Conservation (phyloP, 257 asterid genomes). For the Nicotiana otophora region DNA sequence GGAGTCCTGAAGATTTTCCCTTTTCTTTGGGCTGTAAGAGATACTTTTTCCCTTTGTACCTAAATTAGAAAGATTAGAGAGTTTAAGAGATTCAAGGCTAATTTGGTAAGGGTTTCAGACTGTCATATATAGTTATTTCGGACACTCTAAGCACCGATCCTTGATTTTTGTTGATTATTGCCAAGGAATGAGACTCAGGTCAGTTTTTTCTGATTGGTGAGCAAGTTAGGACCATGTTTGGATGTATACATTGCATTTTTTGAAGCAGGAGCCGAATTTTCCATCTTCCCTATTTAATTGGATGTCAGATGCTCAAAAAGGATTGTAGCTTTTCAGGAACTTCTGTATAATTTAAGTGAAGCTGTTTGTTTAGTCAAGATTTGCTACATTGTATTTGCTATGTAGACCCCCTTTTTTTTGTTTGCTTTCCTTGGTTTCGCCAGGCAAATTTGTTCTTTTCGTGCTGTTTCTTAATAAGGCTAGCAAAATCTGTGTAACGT, state of each 20-base stretch:
- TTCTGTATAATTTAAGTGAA: not conserved
- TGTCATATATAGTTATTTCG: constrained; percentile 18
- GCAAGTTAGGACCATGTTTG: not conserved
- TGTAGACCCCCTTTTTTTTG: not conserved
- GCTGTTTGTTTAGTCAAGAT: not conserved
- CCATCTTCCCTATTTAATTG: not conserved
- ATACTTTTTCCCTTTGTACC: constrained; percentile 10
- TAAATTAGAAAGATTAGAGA: constrained; percentile 12
- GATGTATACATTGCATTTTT: not conserved
- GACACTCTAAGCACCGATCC: not conserved
- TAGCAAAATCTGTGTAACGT: too few species aligned
- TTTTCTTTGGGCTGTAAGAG: constrained; percentile 24
- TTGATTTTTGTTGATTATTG: constrained; percentile 11
- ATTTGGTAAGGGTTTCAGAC: not conserved
- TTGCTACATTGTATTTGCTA: not conserved
- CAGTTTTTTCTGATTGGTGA: constrained; percentile 1
- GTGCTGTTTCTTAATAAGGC: too few species aligned
- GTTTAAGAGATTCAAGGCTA: not conserved
- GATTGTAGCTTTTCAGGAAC: not conserved
- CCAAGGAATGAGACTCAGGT: constrained; percentile 8
- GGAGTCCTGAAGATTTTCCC: constrained; percentile 22
- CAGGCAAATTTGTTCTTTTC: not conserved
- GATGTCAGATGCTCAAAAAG: not conserved
- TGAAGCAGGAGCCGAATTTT: not conserved
- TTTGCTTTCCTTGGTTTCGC: not conserved